Conservation (phyloP, 176 grass and related monocot species). For the Hordeum marinum region DNA sequence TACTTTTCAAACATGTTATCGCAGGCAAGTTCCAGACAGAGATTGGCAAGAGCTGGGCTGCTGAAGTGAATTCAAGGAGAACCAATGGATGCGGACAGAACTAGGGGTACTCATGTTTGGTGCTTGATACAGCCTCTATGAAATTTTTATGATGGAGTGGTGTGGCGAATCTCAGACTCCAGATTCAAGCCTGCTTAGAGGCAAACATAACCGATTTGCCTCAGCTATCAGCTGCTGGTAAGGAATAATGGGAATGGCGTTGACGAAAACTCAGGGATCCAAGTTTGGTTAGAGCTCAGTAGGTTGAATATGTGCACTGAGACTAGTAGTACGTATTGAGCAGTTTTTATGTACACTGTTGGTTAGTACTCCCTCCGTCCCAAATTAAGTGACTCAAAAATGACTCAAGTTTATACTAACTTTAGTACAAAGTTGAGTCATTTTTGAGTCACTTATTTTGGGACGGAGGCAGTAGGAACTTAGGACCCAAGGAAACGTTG, state of each 20-base stretch:
- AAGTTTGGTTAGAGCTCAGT: not conserved
- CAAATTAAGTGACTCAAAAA: too few relatives aligned
- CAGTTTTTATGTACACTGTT: not conserved
- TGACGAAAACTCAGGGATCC: not conserved
- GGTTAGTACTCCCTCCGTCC: too few relatives aligned
- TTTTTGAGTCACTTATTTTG: too few relatives aligned
- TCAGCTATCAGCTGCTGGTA: not conserved
- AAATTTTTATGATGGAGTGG: not conserved
- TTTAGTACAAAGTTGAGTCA: too few relatives aligned
- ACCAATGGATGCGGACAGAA: constrained; percentile 32
- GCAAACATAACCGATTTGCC: not conserved
- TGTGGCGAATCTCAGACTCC: not conserved
- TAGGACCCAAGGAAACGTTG: not conserved
- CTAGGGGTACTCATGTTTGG: constrained; percentile 9
- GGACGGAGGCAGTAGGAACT: too few relatives aligned
- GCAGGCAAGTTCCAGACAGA: constrained; percentile 94
- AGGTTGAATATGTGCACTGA: not conserved
- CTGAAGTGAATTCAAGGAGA: constrained; percentile 82
- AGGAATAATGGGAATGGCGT: constrained; percentile 9
- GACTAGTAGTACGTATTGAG: not conserved
- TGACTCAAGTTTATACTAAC: too few relatives aligned
- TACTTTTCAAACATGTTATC: constrained; percentile 11
- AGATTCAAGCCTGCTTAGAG: not conserved
- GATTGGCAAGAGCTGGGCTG: constrained; percentile 89
- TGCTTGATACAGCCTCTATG: not conserved